Percentiles rank a stretch among this genome's conserved stretches.
Conservation (phyloP, 2,329 filamentous ascomycete species). For the Claviceps paspali region DNA sequence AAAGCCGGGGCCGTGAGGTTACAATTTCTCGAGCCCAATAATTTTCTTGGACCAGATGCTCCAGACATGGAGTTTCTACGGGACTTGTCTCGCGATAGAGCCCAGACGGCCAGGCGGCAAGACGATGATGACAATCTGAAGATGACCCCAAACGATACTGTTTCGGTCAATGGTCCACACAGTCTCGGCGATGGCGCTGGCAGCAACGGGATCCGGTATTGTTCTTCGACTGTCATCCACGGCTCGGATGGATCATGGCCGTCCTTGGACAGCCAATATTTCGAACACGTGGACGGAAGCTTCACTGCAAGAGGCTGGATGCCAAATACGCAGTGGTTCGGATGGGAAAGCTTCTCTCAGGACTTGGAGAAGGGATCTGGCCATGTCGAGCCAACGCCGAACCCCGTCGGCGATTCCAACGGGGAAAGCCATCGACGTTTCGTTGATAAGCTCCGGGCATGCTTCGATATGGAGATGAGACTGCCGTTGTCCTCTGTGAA, state of each 20-base stretch:
- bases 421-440: conserved; percentile 10
- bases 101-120: neutral
- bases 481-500: conserved; percentile 14
- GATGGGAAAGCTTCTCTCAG: conserved; percentile 15
- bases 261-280: conserved; percentile 15
- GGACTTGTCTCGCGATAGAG: neutral
- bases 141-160: neutral
- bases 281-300: conserved; percentile 22
- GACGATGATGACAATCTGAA: neutral
- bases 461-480: conserved; percentile 31
- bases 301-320: conserved; percentile 29
- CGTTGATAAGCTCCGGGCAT: conserved; percentile 20
- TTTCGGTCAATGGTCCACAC: neutral
- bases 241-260: conserved; percentile 19
- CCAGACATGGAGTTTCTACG: neutral
- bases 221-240: conserved; percentile 8
- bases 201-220: neutral
- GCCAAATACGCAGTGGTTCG: conserved; percentile 23
- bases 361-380: conserved; percentile 14
- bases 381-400: neutral
- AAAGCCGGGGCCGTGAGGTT: neutral
- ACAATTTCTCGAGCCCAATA: conserved; percentile 5
- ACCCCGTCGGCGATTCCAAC: conserved; percentile 1
- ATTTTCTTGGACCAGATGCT: conserved; percentile 4
- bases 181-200: neutral